phyloP scores from a whole-genome alignment of 148 eudicot genomes.

The Cornus controversa region DNA sequence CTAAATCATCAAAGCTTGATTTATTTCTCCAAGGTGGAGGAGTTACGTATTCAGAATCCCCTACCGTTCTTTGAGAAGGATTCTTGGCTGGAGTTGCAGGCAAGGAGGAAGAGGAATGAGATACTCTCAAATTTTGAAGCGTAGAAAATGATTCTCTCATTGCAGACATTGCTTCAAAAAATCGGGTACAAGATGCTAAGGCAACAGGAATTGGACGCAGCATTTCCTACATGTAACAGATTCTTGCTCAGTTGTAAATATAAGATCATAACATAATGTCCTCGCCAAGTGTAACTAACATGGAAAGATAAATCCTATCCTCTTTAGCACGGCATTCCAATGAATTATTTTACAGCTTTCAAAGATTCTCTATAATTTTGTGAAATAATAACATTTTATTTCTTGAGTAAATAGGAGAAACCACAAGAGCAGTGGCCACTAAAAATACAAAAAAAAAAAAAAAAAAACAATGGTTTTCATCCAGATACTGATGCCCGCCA shows the following conservation, averaged over 20 bases:
- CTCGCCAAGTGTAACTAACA: neutral
- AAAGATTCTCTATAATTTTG: neutral
- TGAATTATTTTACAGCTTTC: neutral
- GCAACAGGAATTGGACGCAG: slow-evolving; percentile 98
- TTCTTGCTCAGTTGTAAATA: neutral
- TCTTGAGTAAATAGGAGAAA: neutral
- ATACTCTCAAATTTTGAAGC: slow-evolving; percentile 76
- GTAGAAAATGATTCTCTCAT: slow-evolving; percentile 97
- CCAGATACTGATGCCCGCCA: neutral
- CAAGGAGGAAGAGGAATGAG: slow-evolving; percentile 45
- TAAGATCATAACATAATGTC: neutral
- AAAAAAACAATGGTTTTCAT: neutral
- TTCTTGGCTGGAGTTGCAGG: slow-evolving; percentile 46
- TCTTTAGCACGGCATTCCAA: neutral
- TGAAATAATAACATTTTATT: neutral
- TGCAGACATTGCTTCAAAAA: slow-evolving; percentile 98
- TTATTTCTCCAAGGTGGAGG: slow-evolving; percentile 81
- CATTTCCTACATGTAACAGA: slow-evolving; percentile 61
- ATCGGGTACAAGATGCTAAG: slow-evolving; percentile 93
- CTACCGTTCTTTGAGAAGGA: slow-evolving; percentile 31
- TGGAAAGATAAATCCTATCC: neutral
- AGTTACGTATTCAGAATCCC: slow-evolving; percentile 67
- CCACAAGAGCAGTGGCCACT: neutral
- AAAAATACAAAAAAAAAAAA: neutral
- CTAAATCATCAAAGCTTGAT: slow-evolving; percentile 58